Base-by-base conservation (phyloP, 2,329 filamentous ascomycete genomes). In the Ascochyta pisi region DNA sequence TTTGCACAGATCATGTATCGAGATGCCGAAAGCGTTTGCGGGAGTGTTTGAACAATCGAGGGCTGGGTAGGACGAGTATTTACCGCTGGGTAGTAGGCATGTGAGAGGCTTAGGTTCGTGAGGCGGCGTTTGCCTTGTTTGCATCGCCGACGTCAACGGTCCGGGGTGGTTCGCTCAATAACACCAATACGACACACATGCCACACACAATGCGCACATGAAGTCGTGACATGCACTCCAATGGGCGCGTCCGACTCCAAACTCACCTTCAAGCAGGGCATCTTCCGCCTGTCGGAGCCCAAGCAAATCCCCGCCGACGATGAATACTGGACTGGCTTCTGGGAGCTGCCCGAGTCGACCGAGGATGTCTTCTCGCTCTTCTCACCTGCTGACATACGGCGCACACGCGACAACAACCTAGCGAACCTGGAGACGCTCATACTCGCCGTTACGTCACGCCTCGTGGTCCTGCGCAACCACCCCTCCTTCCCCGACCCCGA, bases 191-290 rank as follows among this genome's bases (percentile, higher is more conserved):
- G 33, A 34, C 42, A 38, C 42, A 38, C 44, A 39, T 42, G 23
- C 29, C 34, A 46, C 49, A 23, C 31, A 26, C 31, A 24, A 40
- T 68, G 65, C 63, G 56, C 63, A 56, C 58, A 57, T 70, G 56
- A 64, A 62, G 45, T 42, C 57, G 63, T 72, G 70, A 66, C 62
- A 73, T 73, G 71, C 63, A 68, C 67, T 55, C 73, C 76, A 66
- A 99, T 99, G 95, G 95, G 95, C 78, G 94, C 94, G 74, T 97
- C 94, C 79, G 94, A 98, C 81, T 98, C 94, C 71, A 98, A 98
- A 84, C 88, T 98, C 74, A 92, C 94, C 74, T 98, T 99, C 85
- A 98, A 97, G 80, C 91, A 96, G 79, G 94, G 93, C 79, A 96
- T 98, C 81, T 97, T 98, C 82, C 88, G 90, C 73, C 86, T 99